Base-by-base conservation (phyloP, 192 early-diverging fungal species). In the Umbelopsis vinacea region DNA sequence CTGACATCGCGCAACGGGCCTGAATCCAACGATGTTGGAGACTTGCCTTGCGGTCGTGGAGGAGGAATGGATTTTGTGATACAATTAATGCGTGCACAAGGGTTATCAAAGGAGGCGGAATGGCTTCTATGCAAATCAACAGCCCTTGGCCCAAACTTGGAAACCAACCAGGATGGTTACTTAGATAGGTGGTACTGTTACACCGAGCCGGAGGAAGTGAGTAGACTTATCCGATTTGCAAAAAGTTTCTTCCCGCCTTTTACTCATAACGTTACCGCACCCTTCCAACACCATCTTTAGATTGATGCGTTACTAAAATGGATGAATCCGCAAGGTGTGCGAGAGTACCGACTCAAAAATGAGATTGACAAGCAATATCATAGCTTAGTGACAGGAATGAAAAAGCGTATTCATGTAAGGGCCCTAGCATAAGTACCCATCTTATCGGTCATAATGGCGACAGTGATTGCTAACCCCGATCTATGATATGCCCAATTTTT, bases 241-340 rank as follows among this genome's bases (percentile, higher is more conserved):
- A 48, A 19, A 19, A 35, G 43, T 26, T 38, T 1, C 45, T 75
- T 23, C 57, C 78, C 43, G 19, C 33, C 1, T 15, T 46, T 23
- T 46, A 57, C 90, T 83, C 84, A 84, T 85, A 19, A 89, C 75
- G 78, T 88, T n/a, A 76, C 29, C 77, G 81, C 29, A 29, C 29
- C 43, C 79, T 38, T 2, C 57, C 0, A 0, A 37, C n/a, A 0
- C 17, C 15, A 71, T 26, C 53, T 84, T 46, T 81, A 95, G 83
- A 53, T 97, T 12, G 91, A 95, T 22, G 52, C 71, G 3, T 81
- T 98, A 43, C 37, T 89, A 54, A 68, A 75, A 24, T 95, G 93
- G 93, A 81, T 97, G 29, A 93, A 97, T 71, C 71, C 83, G 14
- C 86, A 92, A 14, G 96, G 96, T 38, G 73, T 82, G 9, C 86